Conservation (phyloP, 139 green algal species). For the Micractinium sp. region DNA sequence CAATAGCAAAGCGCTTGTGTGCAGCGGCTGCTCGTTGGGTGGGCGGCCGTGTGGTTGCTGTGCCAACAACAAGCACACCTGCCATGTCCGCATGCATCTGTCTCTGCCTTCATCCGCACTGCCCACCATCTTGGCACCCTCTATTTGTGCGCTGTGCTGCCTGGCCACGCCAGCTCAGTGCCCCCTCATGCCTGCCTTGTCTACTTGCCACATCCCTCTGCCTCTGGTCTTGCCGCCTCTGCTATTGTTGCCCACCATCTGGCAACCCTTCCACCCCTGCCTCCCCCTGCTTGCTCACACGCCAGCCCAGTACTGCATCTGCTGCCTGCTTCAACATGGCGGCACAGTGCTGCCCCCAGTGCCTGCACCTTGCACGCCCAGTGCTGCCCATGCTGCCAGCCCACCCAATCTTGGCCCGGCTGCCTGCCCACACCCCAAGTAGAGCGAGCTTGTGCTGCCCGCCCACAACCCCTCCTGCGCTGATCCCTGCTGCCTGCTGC, state of each 20-base stretch:
- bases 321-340: too few relatives aligned
- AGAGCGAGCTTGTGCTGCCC: background rate
- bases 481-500: background rate
- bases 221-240: background rate
- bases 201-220: background rate
- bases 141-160: background rate
- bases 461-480: background rate
- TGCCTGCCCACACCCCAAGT: background rate
- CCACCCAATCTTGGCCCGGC: background rate
- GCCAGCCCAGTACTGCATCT: background rate
- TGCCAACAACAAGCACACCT: too few relatives aligned
- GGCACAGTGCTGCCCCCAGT: too few relatives aligned
- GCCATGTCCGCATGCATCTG: too few relatives aligned
- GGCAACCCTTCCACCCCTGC: background rate
- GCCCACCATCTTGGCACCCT: background rate
- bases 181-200: background rate
- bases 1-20: too few relatives aligned
- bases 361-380: too few relatives aligned
- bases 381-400: background rate
- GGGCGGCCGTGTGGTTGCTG: too few relatives aligned
- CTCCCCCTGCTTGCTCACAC: background rate
- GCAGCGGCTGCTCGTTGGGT: too few relatives aligned
- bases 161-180: background rate
- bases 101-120: too few relatives aligned
- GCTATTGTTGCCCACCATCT: background rate